Conservation (phyloP, 2,329 filamentous ascomycete genomes). For the Pyricularia grisea region DNA sequence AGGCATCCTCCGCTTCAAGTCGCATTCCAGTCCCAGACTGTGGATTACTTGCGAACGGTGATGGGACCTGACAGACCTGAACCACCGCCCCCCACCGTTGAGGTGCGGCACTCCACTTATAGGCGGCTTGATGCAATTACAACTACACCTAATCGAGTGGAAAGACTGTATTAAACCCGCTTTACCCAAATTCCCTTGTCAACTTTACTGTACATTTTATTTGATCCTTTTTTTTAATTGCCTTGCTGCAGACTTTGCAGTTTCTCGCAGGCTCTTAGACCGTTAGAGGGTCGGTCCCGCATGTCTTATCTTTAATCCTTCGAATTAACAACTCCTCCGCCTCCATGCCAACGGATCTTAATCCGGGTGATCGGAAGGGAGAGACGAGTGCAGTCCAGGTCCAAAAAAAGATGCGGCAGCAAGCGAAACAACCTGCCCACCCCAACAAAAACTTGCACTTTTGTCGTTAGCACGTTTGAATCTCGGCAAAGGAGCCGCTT, state of each 20-base stretch:
- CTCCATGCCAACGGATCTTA: neutral
- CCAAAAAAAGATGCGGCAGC: neutral
- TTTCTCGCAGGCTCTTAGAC: too few relatives aligned
- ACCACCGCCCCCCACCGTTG: neutral
- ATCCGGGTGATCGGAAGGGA: neutral
- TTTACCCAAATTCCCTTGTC: too few relatives aligned
- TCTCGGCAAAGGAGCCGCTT: too few relatives aligned
- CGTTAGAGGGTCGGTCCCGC: too few relatives aligned
- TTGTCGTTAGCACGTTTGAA: too few relatives aligned
- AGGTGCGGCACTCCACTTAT: neutral
- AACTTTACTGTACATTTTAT: neutral
- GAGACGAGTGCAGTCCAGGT: neutral
- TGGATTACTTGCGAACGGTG: neutral
- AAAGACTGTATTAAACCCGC: too few relatives aligned
- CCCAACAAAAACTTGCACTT: neutral
- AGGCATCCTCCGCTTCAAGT: neutral
- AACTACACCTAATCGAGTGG: neutral
- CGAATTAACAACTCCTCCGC: neutral
- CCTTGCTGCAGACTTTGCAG: neutral
- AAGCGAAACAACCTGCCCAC: neutral
- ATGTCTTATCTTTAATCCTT: too few relatives aligned
- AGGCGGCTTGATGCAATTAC: neutral
- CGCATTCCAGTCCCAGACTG: neutral
- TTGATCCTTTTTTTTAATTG: neutral
- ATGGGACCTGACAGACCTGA: neutral